Base-by-base conservation (phyloP, 768 basidiomycete species). In the Suillus occidentalis region DNA sequence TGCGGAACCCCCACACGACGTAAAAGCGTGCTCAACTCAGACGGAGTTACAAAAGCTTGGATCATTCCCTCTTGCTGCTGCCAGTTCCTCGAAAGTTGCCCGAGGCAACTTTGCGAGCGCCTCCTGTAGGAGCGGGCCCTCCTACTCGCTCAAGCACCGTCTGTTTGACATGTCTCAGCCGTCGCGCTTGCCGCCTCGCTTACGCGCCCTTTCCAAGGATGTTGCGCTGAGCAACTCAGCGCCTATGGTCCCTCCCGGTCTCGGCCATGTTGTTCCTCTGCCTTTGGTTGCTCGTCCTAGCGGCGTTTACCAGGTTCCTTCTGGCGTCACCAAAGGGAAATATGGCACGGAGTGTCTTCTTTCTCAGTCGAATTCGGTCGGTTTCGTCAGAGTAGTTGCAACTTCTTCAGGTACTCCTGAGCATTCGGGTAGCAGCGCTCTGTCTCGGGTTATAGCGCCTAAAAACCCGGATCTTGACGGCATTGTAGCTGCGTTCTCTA, bases 1-100 rank as follows among this genome's bases (percentile, higher is more conserved):
- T 39, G 39, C 56, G 42, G 59, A 50, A 60, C 56, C 57, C 60
- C 13, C 61, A 74, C 76, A 76, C 73, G 75, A 75, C 66, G 68
- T 37, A 37, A 65, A 66, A 63, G 61, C 75, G 65, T 77, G 76
- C 66, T 12, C 53, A 14, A 60, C 40, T 28, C 25, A 28, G 10
- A 20, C 58, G 58, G 58, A 59, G 58, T 28, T 59, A 59, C 40
- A 59, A 59, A 59, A 59, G 58, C 58, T 28, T 28, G 25, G 10
- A 20, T 13, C 31, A 12, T 20, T 28, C 28, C 10, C 25, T 59
- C 13, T 42, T 43, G 40, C 25, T 59, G 58, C 58, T 42, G 40
- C 25, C 58, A 59, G 58, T 59, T 31, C 28, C 40, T 59, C 25
- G 58, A 59, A 43, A 59, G 58, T 59, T 42, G 58, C 58, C 25